These are phyloP conservation scores for Cutaneotrichosporon daszewskae DNA, from an alignment of 1,284 basidiomycete species.

Conservation along the genomic window DNA sequence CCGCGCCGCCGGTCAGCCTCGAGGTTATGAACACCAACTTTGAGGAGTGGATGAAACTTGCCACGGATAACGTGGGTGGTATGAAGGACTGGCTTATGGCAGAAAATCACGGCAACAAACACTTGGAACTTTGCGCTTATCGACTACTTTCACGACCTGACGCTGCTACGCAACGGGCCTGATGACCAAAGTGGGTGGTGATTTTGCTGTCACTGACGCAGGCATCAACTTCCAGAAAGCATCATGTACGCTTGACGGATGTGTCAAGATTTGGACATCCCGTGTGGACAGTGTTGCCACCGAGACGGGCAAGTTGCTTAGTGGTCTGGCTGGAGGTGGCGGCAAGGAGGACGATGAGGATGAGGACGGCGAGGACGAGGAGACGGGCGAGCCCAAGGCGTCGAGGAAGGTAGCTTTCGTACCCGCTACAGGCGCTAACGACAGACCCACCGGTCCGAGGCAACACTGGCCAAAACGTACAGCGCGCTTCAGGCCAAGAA, in stretches of 20 bases:
- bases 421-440: neutral
- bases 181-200: conserved; percentile 59
- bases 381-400: conserved; percentile 28
- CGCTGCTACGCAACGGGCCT: conserved; percentile 80
- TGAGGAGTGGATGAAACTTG: conserved; percentile 99
- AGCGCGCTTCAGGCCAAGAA: conserved; percentile 84
- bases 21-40: conserved; percentile 84
- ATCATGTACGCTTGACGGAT: conserved; percentile 94
- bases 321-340: conserved; percentile 67
- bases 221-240: conserved; percentile 98
- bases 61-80: conserved; percentile 84
- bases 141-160: conserved; percentile 99
- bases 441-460: conserved; percentile 61
- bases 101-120: conserved; percentile 99
- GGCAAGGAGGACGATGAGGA: conserved; percentile 50
- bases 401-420: conserved; percentile 29
- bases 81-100: neutral
- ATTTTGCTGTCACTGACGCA: conserved; percentile 8
- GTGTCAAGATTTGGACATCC: conserved; percentile 99
- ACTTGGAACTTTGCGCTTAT: conserved; percentile 98
- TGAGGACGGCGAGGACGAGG: conserved; percentile 50
- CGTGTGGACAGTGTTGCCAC: conserved; percentile 95
- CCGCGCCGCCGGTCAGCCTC: conserved; percentile 44
- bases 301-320: conserved; percentile 91
- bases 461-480: conserved; percentile 78